Conservation (phyloP, 169 alveolate species). For the Miamiensis avidus region DNA sequence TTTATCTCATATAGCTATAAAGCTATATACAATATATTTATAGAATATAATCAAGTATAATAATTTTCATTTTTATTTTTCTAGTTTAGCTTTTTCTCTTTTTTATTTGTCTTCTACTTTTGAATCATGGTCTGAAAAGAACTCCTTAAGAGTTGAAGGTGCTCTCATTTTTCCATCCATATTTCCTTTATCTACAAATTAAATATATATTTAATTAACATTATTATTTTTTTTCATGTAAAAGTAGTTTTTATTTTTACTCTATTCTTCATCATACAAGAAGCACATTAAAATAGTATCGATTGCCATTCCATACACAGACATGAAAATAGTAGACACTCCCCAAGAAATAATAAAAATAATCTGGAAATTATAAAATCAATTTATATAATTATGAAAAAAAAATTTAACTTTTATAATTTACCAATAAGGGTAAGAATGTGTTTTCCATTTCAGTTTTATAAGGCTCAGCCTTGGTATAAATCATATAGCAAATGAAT, state of each 20-base stretch:
- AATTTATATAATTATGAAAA: neutral
- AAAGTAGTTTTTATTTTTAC: neutral
- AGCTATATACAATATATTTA: too few species aligned
- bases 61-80: too few species aligned
- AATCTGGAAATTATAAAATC: slow-evolving; percentile 3
- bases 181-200: too few species aligned
- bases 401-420: neutral
- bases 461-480: slow-evolving; percentile 36
- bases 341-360: slow-evolving; percentile 49
- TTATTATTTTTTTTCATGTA: too few species aligned
- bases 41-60: too few species aligned
- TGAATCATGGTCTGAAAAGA: neutral
- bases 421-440: slow-evolving; percentile 47
- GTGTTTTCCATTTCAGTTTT: slow-evolving; percentile 41
- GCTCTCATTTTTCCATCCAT: neutral
- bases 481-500: slow-evolving; percentile 54
- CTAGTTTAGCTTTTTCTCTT: neutral
- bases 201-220: neutral
- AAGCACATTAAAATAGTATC: slow-evolving; percentile 60
- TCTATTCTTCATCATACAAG: slow-evolving; percentile 57
- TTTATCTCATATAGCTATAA: neutral
- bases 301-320: slow-evolving; percentile 61
- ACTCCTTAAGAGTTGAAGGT: neutral
- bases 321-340: slow-evolving; percentile 51
- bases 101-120: neutral